Evolutionary conservation across 352 stramenopile species (phyloP), one percentile per base, ranked within the genome.

Genomic region (Globisporangium rhizosaccharum): DNA sequence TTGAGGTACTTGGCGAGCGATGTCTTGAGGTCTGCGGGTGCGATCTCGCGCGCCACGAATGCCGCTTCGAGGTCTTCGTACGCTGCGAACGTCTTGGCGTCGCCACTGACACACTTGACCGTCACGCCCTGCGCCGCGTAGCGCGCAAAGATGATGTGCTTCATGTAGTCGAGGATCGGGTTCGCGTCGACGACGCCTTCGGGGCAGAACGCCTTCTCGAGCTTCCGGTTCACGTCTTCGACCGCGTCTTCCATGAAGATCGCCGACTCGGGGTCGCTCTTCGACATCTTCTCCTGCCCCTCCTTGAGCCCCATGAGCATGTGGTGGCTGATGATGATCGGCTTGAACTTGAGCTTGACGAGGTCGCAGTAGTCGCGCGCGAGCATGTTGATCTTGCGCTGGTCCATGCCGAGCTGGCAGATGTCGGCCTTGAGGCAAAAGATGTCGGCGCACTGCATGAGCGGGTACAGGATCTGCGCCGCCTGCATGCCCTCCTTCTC

Each of bases 401-500:
- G 97, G 78, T 99, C 97, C 70, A 99, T 92, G 45, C 97, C 97
- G 20, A 99, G 76, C 79, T 99, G 97, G 77, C 97, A 99, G 67
- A 99, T 98, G 70, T 99, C 97, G 3, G 97, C 97, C 75, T 98
- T 97, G 20, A 99, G 73, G 78, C 98, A 99, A 70, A 99, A 99
- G 42, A 99, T 97, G 73, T 99, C 97, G 12, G 96, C 97, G 74
- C 97, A 99, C 78, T 99, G 96, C 96, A 99, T 98, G 11, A 98
- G 76, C 46, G 96, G 96, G 76, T 98, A 99, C 57, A 99, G 73
- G 39, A 99, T 96, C 72, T 98, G 96, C 28, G 96, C 95, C 3
- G 90, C 81, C n/a, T 90, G 96, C 68, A 98, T 94, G 57, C 82
- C 83, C 25, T 83, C 79, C 57, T 85, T 86, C 63, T 94, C 83